Evolutionary conservation across 2,329 filamentous ascomycete genomes (phyloP), one percentile per base, ranked within the genome.

Genomic region (Microcyclosporella mali): DNA sequence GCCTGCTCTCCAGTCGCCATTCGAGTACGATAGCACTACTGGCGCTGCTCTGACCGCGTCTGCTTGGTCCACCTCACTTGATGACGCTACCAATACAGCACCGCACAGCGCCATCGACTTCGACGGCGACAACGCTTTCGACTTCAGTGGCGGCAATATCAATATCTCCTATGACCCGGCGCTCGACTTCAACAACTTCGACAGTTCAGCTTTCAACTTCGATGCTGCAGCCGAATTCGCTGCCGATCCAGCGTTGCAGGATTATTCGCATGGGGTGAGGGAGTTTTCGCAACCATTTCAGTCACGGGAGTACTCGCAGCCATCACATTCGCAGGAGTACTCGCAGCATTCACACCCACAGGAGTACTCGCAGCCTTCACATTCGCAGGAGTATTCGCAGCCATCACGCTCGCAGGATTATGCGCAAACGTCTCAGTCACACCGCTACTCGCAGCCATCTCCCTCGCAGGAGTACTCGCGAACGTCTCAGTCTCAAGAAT

Each of bases 101-200:
- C 50, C 40, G 31, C 34, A 45, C 12, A 47, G 43, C 35, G 45
- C 45, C 28, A 38, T 45, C 14, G 49, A 53, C 34, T 43, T 53
- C 7, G 40, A 41, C 4, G 33, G 34, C 3, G 51, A 60, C 15
- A 67, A 66, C 41, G 56, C 58, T 10, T 65, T 68, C 48, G 65
- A 70, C 49, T 69, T 70, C 56, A 55, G 50, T 15, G 61, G 57
- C 37, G 64, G 65, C 10, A 63, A 65, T 30, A 67, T 70, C 42
- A 60, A 62, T 40, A 61, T 69, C 33, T 59, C 60, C 10, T 67
- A 69, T 39, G 65, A 69, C 40, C 49, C 50, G 4, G 51, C 42
- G 8, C 27, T 54, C 18, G 51, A 57, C 43, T 44, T 54, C 31
- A 51, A 45, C 37, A 48, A 40, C 30, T 56, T 61, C 37, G 57